Evolutionary conservation across 352 stramenopile genomes (phyloP).

Genomic region (Pythium graminicola): DNA sequence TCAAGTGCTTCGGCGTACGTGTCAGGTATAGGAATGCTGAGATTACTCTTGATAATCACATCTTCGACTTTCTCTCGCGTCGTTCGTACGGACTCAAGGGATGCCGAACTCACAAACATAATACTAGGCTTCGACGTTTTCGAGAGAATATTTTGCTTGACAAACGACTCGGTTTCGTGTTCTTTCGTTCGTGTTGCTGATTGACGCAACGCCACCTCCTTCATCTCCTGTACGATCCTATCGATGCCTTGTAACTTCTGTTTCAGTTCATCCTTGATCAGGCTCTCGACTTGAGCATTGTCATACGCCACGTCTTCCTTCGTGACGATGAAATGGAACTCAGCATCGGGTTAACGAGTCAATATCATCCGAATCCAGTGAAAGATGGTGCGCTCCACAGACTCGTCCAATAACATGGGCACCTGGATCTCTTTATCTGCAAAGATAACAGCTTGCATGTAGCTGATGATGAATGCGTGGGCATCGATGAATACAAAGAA

Average conservation of each 20-base stretch:
- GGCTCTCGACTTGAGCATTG: neutral
- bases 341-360: conserved; percentile 5
- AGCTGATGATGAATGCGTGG: neutral
- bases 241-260: neutral
- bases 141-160: neutral
- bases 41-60: neutral
- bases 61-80: neutral
- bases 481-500: conserved; percentile 11
- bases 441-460: neutral
- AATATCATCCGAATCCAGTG: conserved; percentile 6
- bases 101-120: neutral
- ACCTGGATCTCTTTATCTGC: neutral
- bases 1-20: neutral
- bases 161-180: no score
- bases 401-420: conserved; percentile 5
- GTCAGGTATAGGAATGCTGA: neutral
- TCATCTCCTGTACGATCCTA: neutral
- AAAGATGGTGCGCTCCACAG: neutral
- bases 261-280: neutral
- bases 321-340: conserved; percentile 13
- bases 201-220: no score
- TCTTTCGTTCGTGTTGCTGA: no score
- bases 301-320: conserved; percentile 7
- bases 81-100: neutral
- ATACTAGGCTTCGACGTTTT: neutral